phyloP scores from a whole-genome alignment of 2,329 filamentous ascomycete species.

The Akanthomyces dipterigenus region DNA sequence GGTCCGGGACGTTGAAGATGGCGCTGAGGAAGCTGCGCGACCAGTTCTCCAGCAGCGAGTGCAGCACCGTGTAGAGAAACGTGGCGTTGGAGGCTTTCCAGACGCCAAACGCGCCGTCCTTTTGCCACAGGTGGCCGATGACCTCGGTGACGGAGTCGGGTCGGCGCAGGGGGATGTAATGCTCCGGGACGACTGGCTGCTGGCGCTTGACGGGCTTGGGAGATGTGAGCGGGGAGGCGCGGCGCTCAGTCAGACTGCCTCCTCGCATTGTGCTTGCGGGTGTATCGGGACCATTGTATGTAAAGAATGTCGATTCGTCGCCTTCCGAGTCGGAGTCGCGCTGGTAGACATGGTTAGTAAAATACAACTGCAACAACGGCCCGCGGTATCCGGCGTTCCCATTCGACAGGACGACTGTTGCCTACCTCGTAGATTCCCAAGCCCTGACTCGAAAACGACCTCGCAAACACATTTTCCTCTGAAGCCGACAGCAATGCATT shows the following conservation, averaged over 20 bases:
- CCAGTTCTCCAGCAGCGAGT: constrained; percentile 87
- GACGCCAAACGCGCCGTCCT: constrained; percentile 82
- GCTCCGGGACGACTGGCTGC: constrained; percentile 30
- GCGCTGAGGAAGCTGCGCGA: constrained; percentile 85
- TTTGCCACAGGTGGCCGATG: constrained; percentile 79
- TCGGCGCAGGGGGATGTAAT: constrained; percentile 65
- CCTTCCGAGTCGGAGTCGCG: constrained; percentile 61
- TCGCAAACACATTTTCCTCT: constrained; percentile 21
- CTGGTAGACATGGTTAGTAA: constrained; percentile 13
- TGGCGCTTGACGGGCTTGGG: constrained; percentile 22
- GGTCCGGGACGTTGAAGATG: constrained; percentile 80
- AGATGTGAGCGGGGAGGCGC: constrained; percentile 23
- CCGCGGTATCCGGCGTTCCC: not conserved
- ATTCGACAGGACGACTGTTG: not conserved
- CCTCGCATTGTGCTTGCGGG: constrained; percentile 38
- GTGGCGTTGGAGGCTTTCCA: constrained; percentile 94
- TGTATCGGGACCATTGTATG: constrained; percentile 52
- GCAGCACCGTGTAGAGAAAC: constrained; percentile 82
- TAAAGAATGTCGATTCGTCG: constrained; percentile 82
- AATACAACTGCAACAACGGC: not conserved
- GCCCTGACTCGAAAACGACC: constrained; percentile 25
- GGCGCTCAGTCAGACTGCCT: constrained; percentile 25
- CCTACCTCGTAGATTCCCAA: constrained; percentile 32
- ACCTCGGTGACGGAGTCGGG: constrained; percentile 80
- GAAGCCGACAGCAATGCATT: constrained; percentile 25